phyloP scores from a whole-genome alignment of 306 rosid genomes.

The Calophaca sinica region DNA sequence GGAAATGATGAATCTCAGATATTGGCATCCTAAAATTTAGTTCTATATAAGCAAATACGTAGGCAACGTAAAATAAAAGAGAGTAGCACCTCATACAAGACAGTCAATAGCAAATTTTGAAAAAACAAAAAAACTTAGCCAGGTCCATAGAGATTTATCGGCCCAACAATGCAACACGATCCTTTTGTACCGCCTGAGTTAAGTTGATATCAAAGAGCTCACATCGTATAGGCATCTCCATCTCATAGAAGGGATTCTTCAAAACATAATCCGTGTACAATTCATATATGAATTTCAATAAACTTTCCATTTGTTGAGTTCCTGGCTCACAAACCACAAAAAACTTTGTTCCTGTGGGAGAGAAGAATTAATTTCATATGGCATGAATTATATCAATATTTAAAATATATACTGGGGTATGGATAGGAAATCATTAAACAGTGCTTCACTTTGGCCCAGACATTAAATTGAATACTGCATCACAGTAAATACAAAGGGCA shows the following conservation, averaged over 20 bases:
- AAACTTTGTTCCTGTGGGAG: conserved; percentile 78
- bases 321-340: conserved; percentile 91
- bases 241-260: conserved; percentile 97
- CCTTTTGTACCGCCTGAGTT: conserved; percentile 82
- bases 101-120: conserved; percentile 4
- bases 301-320: conserved; percentile 79
- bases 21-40: not conserved
- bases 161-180: conserved; percentile 78
- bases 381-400: conserved; percentile 6
- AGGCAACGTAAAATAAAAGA: conserved; percentile 26
- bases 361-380: conserved; percentile 35
- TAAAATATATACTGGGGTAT: not conserved
- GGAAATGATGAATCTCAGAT: not conserved
- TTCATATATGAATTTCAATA: conserved; percentile 77
- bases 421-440: not conserved
- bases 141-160: conserved; percentile 50
- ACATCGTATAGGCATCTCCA: conserved; percentile 98
- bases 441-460: not conserved
- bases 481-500: not conserved
- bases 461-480: not conserved
- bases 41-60: conserved; percentile 1
- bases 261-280: conserved; percentile 85
- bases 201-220: conserved; percentile 90
- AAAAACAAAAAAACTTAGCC: not conserved
- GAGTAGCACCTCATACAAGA: conserved; percentile 17